phyloP scores from a whole-genome alignment of 331 rosid genomes.

The Cydonia oblonga region DNA sequence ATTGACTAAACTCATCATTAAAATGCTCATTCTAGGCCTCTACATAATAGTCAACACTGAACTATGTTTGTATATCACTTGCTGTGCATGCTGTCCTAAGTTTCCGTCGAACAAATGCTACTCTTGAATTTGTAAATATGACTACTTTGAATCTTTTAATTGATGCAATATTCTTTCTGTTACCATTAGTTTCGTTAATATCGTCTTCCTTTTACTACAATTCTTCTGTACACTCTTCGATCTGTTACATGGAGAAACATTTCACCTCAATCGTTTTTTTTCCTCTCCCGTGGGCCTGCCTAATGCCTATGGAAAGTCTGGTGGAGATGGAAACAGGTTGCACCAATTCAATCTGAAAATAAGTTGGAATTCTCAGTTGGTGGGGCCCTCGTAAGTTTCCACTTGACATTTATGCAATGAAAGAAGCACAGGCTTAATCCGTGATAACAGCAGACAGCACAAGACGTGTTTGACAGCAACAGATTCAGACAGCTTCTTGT shows the following conservation, averaged over 20 bases:
- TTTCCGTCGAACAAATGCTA: neutral
- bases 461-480: constrained; percentile 4
- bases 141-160: neutral
- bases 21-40: constrained; percentile 40
- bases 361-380: constrained; percentile 8
- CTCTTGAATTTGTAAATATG: neutral
- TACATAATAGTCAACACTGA: constrained; percentile 33
- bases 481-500: constrained; percentile 17
- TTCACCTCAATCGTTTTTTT: neutral
- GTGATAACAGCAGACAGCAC: constrained; percentile 11
- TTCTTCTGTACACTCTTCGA: neutral
- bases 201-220: neutral
- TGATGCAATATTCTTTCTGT: neutral
- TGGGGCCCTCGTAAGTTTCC: constrained; percentile 14
- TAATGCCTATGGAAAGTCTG: constrained; percentile 12
- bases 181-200: neutral
- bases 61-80: constrained; percentile 25
- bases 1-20: constrained; percentile 34
- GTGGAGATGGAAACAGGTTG: constrained; percentile 20
- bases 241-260: neutral
- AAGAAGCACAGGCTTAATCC: constrained; percentile 4
- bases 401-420: constrained; percentile 8
- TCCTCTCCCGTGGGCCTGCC: neutral
- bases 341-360: constrained; percentile 26
- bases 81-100: neutral